These are phyloP conservation scores for Thozetella sp. DNA, from an alignment of 495 filamentous ascomycete species.

Conservation along the genomic window DNA sequence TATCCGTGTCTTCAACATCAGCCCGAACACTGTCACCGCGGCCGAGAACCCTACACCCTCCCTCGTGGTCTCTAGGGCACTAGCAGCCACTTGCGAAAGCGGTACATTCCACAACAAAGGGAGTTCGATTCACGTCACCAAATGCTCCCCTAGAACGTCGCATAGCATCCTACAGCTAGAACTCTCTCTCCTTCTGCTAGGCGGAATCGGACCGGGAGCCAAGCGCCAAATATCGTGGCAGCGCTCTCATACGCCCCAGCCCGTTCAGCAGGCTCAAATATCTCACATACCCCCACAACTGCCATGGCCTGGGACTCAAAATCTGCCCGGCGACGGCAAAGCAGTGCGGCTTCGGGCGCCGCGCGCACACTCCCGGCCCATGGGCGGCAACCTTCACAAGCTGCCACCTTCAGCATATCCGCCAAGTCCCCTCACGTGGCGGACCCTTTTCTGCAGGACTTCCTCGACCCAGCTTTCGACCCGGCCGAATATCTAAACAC, in stretches of 20 bases:
- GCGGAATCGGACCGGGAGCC: no score
- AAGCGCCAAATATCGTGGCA: no score
- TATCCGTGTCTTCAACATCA: neutral
- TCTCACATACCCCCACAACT: neutral
- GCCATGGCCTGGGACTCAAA: conserved; percentile 29
- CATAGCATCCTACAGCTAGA: no score
- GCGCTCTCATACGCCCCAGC: no score
- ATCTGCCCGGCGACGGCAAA: conserved; percentile 23
- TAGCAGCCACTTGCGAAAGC: no score
- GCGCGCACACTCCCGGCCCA: conserved; percentile 20
- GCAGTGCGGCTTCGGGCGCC: conserved; percentile 23
- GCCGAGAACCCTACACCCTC: neutral
- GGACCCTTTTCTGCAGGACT: conserved; percentile 65
- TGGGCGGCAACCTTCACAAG: conserved; percentile 21
- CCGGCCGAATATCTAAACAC: conserved; percentile 80
- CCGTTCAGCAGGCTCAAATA: neutral
- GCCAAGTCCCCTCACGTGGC: conserved; percentile 56
- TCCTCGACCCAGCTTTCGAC: conserved; percentile 75
- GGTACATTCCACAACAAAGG: no score
- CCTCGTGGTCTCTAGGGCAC: no score
- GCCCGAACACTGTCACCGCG: neutral
- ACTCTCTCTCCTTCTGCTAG: no score
- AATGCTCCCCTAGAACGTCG: no score
- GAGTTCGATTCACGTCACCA: no score
- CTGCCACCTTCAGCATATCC: conserved; percentile 17